phyloP scores from a whole-genome alignment of 495 filamentous ascomycete genomes.

The Acidomyces sp. region DNA sequence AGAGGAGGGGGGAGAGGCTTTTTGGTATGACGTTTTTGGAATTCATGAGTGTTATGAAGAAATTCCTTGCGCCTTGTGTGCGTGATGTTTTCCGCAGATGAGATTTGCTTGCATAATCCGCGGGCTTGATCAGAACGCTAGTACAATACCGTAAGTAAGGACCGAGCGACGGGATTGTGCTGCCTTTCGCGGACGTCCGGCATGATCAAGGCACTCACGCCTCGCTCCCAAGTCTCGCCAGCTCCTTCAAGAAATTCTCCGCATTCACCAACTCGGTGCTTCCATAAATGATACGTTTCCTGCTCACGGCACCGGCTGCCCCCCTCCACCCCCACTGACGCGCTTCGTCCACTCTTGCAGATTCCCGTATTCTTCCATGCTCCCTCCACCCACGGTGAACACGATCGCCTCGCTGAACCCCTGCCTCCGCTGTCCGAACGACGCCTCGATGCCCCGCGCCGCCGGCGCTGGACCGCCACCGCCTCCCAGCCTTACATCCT shows the following conservation, averaged over 20 bases:
- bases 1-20: too few relatives aligned
- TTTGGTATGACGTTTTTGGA: too few relatives aligned
- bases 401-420: slow-evolving; percentile 93
- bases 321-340: slow-evolving; percentile 42
- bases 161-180: too few relatives aligned
- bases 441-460: slow-evolving; percentile 58
- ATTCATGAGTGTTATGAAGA: too few relatives aligned
- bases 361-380: slow-evolving; percentile 99
- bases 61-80: too few relatives aligned
- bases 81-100: too few relatives aligned
- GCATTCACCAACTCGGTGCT: slow-evolving; percentile 91
- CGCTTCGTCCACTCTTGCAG: slow-evolving; percentile 89
- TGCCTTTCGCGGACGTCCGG: too few relatives aligned
- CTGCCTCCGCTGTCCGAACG: slow-evolving; percentile 84
- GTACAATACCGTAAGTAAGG: too few relatives aligned
- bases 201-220: too few relatives aligned
- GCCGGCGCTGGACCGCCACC: too few relatives aligned
- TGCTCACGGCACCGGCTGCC: slow-evolving; percentile 34
- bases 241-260: slow-evolving; percentile 68
- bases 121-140: too few relatives aligned
- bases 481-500: slow-evolving; percentile 35
- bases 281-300: slow-evolving; percentile 77
- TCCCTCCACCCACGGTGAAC: slow-evolving; percentile 92
- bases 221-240: slow-evolving; percentile 65
- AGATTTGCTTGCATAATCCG: too few relatives aligned